Base-by-base conservation (phyloP, 345 rosid species). In the Sapria himalayana region DNA sequence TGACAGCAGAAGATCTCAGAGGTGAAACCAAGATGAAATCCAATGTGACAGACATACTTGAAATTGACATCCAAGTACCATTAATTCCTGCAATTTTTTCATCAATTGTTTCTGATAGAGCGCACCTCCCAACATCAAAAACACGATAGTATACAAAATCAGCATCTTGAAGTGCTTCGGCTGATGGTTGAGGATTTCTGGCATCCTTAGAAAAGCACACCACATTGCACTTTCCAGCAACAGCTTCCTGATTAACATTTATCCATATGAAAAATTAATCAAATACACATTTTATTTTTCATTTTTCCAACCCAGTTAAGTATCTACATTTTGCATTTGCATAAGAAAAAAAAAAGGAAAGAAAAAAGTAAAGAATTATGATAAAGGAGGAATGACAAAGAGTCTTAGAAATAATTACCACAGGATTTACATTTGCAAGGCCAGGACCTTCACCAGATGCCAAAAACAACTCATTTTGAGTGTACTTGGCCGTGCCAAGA, bases 211-310 rank as follows among this genome's bases (percentile, higher is more conserved):
- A 74, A 46, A 51, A 66, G 65, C 93, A 89, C n/a, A 79, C 38
- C 34, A 84, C 84, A 50, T 68, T 64, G 73, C 95, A 89, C 55
- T 82, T 89, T 38, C 98, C 95, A 48, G 71, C 66, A 52, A 89
- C 72, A 39, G 79, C 63, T 67, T 79, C 95, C 99, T 84, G 65
- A 55, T 36, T 46, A 40, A n/a, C n/a, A n/a, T n/a, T n/a, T n/a
- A n/a, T 7, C 37, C 20, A 29, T 5, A 29, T 23, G 21, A 14
- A 19, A 51, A 43, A 38, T 32, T 14, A 48, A 29, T 43, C 18
- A 25, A 23, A 37, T 21, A 39, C 14, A 22, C 23, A 42, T 33
- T 40, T 16, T 27, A 25, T n/a, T n/a, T n/a, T n/a, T n/a, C n/a
- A n/a, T n/a, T n/a, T n/a, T n/a, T n/a, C n/a, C n/a, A n/a, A n/a